These are phyloP conservation scores for Paracorniculantispora psalliotae DNA, from an alignment of 2,329 filamentous ascomycete genomes.

Conservation along the genomic window DNA sequence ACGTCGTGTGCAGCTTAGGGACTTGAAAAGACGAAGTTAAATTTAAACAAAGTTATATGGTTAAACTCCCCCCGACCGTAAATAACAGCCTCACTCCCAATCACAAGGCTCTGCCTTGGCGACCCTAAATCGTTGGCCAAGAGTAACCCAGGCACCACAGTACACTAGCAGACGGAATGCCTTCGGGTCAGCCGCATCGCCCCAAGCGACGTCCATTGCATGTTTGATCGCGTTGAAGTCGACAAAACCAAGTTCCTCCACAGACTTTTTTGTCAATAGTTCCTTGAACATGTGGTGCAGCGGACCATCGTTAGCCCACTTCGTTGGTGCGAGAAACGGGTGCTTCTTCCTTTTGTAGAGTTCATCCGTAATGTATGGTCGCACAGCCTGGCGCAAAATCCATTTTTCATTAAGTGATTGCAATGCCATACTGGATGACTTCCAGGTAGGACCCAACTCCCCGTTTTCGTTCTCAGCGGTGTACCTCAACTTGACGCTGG, in stretches of 20 bases:
- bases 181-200: slow-evolving; percentile 26
- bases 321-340: slow-evolving; percentile 42
- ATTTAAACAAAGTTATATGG: no score
- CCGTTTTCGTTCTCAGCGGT: background rate
- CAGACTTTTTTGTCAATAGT: slow-evolving; percentile 31
- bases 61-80: no score
- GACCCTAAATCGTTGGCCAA: background rate
- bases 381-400: slow-evolving; percentile 45
- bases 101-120: background rate
- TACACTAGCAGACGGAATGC: background rate
- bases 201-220: slow-evolving; percentile 35
- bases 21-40: no score
- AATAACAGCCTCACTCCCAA: background rate
- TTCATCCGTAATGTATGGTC: slow-evolving; percentile 47
- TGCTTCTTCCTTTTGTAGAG: slow-evolving; percentile 46
- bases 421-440: slow-evolving; percentile 13
- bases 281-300: slow-evolving; percentile 31
- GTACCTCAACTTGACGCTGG: slow-evolving; percentile 24
- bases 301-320: slow-evolving; percentile 37
- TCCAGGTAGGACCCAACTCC: slow-evolving; percentile 2
- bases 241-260: slow-evolving; percentile 36
- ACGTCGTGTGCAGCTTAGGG: no score
- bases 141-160: background rate
- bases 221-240: slow-evolving; percentile 31
- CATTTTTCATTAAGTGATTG: slow-evolving; percentile 40